Evolutionary conservation across 306 rosid species (phyloP), one percentile per base, ranked within the genome.

Genomic region (Calophaca sinica): DNA sequence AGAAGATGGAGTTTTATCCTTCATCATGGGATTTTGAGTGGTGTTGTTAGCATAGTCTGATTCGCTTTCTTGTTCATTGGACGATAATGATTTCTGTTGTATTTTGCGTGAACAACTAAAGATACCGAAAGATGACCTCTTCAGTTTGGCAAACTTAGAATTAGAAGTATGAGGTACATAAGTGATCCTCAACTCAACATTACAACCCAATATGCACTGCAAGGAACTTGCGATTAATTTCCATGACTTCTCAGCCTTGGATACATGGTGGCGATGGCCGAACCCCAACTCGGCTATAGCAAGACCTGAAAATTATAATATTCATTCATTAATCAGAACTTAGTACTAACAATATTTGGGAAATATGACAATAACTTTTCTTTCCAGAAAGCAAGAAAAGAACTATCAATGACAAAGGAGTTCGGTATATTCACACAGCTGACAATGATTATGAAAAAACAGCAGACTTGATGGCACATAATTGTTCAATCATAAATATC

Each of bases 231-330:
- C 94, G 2, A 93, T 93, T 86, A 73, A 53, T 84, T 87, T 90
- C 98, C 93, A 88, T 11, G 94, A 88, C 80, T 89, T 88, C 85
- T 90, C 94, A 8, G 96, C 98, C 83, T 79, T 88, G 5, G 85
- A 80, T 53, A 82, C 86, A 38, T 82, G 75, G 44, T 77, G 78
- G 11, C 75, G 91, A 73, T 69, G 92, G 75, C 62, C 85, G 72
- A 93, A 93, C 75, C 88, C 91, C 79, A 93, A 78, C 77, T 87
- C 94, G 3, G 90, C 96, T 36, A 90, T 81, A 4, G 94, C 91
- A 6, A 87, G 81, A 76, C 87, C 98, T 93, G 84, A 31, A 86
- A 84, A 68, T 70, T 14, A 65, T 35, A 69, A 61, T 51, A 39
- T 9, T 53, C 41, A 50, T 6, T 48, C 63, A 39, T 80, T 72